Evolutionary conservation across 129 eudicot genomes (phyloP).

Genomic region (Ambrosia trifida): DNA sequence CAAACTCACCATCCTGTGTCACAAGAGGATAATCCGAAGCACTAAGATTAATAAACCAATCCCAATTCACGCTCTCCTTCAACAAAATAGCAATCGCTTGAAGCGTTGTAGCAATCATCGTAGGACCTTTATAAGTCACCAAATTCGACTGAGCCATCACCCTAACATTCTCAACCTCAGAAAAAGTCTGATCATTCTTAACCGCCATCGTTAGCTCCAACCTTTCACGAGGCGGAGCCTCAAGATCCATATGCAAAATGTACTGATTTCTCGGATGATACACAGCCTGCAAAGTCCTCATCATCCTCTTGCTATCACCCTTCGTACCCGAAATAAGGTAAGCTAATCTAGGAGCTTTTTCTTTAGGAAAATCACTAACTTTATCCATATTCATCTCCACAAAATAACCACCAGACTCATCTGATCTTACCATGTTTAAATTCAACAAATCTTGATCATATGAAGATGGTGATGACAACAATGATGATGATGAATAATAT

Average conservation of each 20-base stretch:
- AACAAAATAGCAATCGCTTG: constrained; percentile 92
- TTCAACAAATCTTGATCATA: constrained; percentile 47
- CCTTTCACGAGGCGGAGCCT: constrained; percentile 94
- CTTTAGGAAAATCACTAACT: constrained; percentile 39
- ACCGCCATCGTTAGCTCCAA: constrained; percentile 84
- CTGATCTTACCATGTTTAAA: constrained; percentile 40
- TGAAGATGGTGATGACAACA: constrained; percentile 20
- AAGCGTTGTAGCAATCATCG: constrained; percentile 94
- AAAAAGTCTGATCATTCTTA: constrained; percentile 76
- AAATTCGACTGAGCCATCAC: constrained; percentile 98
- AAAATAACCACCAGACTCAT: constrained; percentile 53
- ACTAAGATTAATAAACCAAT: constrained; percentile 96
- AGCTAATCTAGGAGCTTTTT: constrained; percentile 84
- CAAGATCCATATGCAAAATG: constrained; percentile 95
- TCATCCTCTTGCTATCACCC: constrained; percentile 93
- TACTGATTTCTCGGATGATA: constrained; percentile 99
- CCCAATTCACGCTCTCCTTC: constrained; percentile 65
- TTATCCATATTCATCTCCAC: constrained; percentile 65
- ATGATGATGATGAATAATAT: constrained; percentile 31
- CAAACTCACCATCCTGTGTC: constrained; percentile 94
- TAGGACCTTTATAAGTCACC: constrained; percentile 97
- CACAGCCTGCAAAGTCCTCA: constrained; percentile 93
- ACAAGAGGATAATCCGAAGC: constrained; percentile 99
- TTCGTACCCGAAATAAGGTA: constrained; percentile 99
- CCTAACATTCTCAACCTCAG: constrained; percentile 77